phyloP scores from a whole-genome alignment of 2,329 filamentous ascomycete genomes.

The Rugonectria rugulosa region DNA sequence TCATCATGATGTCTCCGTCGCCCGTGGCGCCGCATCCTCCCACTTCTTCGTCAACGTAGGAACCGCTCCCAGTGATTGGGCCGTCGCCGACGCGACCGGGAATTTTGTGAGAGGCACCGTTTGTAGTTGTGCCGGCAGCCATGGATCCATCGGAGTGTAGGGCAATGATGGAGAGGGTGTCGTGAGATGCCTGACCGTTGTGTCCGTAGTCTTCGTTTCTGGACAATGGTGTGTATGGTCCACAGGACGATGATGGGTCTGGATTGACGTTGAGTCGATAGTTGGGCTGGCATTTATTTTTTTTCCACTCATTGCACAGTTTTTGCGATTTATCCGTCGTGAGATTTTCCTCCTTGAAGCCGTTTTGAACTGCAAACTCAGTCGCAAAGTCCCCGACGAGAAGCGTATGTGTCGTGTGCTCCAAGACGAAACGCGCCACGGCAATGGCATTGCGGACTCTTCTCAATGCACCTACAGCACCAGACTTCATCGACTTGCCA shows the following conservation, averaged over 20 bases:
- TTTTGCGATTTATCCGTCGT: conserved; percentile 50
- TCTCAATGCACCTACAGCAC: conserved; percentile 60
- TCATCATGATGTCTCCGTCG: conserved; percentile 65
- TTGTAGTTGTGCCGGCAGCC: conserved; percentile 64
- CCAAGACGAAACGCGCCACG: conserved; percentile 59
- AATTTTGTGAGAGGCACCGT: conserved; percentile 61
- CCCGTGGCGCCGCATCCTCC: conserved; percentile 65
- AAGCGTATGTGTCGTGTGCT: conserved; percentile 60
- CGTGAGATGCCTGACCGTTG: conserved; percentile 49
- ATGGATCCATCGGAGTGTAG: conserved; percentile 54
- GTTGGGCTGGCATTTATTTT: conserved; percentile 57
- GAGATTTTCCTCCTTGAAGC: conserved; percentile 56
- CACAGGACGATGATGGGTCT: conserved; percentile 51
- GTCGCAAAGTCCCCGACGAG: conserved; percentile 62
- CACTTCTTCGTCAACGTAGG: conserved; percentile 61
- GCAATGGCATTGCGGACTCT: conserved; percentile 57
- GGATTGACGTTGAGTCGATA: conserved; percentile 57
- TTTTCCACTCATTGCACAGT: conserved; percentile 54
- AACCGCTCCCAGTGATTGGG: conserved; percentile 61
- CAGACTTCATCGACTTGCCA: conserved; percentile 59
- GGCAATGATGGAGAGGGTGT: conserved; percentile 62
- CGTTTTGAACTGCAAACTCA: conserved; percentile 59
- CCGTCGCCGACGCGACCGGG: conserved; percentile 64
- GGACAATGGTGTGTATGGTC: conserved; percentile 53
- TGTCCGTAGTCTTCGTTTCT: not conserved